Evolutionary conservation across 345 rosid genomes (phyloP).

Genomic region (Hibiscus tridactylites): DNA sequence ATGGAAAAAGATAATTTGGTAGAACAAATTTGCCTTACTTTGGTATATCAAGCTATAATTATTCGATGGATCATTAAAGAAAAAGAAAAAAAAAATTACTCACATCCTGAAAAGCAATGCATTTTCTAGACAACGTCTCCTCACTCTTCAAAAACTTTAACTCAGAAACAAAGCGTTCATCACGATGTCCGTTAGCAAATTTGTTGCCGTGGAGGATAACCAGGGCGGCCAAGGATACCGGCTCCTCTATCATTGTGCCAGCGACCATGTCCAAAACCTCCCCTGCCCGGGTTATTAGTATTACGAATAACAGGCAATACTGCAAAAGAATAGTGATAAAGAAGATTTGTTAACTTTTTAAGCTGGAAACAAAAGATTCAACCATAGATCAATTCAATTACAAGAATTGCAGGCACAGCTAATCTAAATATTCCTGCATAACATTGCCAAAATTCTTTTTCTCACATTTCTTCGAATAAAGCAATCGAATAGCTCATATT

Average conservation of each 20-base stretch:
- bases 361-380: background rate
- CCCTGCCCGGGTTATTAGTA: conserved; percentile 50
- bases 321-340: conserved; percentile 21
- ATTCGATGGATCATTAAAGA: background rate
- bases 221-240: conserved; percentile 89
- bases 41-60: background rate
- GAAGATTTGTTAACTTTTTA: background rate
- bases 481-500: background rate
- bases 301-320: conserved; percentile 62
- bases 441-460: background rate
- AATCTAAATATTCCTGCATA: background rate
- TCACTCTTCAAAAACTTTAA: conserved; percentile 75
- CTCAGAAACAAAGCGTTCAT: conserved; percentile 89
- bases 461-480: background rate
- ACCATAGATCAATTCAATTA: background rate
- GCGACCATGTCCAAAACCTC: conserved; percentile 72
- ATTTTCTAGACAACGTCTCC: conserved; percentile 79
- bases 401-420: background rate
- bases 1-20: background rate
- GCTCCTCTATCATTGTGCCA: conserved; percentile 84
- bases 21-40: background rate
- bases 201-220: conserved; percentile 59
- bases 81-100: background rate
- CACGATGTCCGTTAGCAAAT: conserved; percentile 67
- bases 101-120: conserved; percentile 84